Evolutionary conservation across 495 filamentous ascomycete genomes (phyloP).

Genomic region (Articulospora tetracladia): DNA sequence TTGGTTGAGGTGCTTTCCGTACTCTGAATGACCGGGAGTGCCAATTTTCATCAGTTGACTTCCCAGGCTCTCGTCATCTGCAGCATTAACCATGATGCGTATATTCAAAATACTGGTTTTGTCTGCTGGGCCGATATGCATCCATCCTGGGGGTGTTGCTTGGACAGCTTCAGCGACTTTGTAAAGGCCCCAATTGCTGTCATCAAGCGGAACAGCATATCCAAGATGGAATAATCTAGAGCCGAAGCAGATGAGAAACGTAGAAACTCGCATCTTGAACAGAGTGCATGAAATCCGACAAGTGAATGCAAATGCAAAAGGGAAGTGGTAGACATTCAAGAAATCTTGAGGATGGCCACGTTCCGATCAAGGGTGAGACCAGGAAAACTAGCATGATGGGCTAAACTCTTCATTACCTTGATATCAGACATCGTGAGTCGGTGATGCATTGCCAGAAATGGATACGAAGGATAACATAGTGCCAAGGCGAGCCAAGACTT

Average conservation of each 20-base stretch:
- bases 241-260: not conserved
- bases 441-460: not conserved
- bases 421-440: too few species aligned
- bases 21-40: not conserved
- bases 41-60: not conserved
- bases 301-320: too few species aligned
- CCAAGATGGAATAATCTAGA: not conserved
- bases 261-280: not conserved
- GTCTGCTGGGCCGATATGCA: not conserved
- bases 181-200: not conserved
- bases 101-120: not conserved
- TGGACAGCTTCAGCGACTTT: not conserved
- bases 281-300: too few species aligned
- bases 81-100: not conserved
- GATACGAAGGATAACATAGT: not conserved
- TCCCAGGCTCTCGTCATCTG: not conserved
- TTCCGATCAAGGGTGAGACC: too few species aligned
- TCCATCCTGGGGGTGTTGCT: not conserved
- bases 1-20: slow-evolving; percentile 1
- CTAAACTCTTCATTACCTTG: too few species aligned
- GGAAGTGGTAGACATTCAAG: too few species aligned
- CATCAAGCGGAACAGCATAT: not conserved
- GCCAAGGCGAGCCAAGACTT: not conserved
- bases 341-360: too few species aligned
- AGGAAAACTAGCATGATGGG: too few species aligned